A percentile compares a stretch with the other conserved stretches of the same genome.
Conservation (phyloP, 1,139 yeast genomes). For the Geotrichum europaeum region DNA sequence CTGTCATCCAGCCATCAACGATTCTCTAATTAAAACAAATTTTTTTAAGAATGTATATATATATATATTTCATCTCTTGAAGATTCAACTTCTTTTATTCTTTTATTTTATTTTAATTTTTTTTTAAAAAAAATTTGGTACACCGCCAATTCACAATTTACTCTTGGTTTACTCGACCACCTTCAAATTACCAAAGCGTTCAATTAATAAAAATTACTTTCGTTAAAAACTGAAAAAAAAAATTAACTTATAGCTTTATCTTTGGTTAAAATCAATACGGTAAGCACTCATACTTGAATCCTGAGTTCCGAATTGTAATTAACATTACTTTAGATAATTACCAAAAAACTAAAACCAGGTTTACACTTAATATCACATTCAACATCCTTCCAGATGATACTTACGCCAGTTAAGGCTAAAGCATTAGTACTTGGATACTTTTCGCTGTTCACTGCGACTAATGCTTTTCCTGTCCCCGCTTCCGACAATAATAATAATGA, state of each 20-base stretch:
- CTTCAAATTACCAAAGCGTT: background rate
- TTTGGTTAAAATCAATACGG: background rate
- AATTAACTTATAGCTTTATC: background rate
- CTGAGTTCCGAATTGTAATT: background rate
- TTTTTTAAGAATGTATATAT: background rate
- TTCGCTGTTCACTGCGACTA: conserved; percentile 1
- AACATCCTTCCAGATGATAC: conserved; percentile 3
- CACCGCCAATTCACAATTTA: background rate
- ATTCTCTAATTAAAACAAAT: background rate
- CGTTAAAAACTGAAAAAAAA: background rate
- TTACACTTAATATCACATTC: background rate
- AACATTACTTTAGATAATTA: background rate
- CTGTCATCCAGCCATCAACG: background rate
- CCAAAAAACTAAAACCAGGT: background rate
- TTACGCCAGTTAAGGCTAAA: conserved; percentile 9
- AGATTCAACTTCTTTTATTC: background rate
- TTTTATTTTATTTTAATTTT: background rate
- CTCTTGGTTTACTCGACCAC: background rate
- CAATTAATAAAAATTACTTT: background rate
- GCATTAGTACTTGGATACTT: conserved; percentile 9
- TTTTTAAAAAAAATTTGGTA: background rate
- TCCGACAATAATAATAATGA: background rate
- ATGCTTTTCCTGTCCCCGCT: conserved; percentile 9
- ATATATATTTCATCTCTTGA: background rate
- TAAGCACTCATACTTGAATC: background rate